A percentile compares a stretch with the other conserved stretches of the same genome.
Conservation (phyloP, 2,329 filamentous ascomycete species). For the Phialemoniopsis sp. region DNA sequence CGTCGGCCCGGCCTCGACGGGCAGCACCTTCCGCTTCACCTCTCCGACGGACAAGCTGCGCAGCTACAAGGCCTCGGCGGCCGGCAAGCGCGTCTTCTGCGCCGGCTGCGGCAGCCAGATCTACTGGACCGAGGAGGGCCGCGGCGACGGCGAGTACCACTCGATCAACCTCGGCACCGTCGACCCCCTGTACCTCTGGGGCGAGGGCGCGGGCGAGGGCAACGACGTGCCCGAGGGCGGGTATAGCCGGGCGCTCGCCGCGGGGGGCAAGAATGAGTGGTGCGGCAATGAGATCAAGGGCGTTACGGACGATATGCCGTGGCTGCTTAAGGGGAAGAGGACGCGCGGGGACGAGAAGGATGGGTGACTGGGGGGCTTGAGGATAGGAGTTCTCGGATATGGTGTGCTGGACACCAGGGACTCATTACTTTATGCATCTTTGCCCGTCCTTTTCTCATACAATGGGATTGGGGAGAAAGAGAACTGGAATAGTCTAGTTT, state of each 20-base stretch:
- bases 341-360: slow-evolving; percentile 2
- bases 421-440: too few relatives aligned
- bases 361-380: too few relatives aligned
- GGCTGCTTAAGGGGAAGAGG: slow-evolving; percentile 13
- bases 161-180: slow-evolving; percentile 37
- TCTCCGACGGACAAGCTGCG: slow-evolving; percentile 22
- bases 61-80: slow-evolving; percentile 33
- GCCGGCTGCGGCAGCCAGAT: slow-evolving; percentile 41
- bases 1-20: slow-evolving; percentile 18
- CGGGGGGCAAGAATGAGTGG: slow-evolving; percentile 31
- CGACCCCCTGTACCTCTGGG: slow-evolving; percentile 36
- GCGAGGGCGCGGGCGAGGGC: slow-evolving; percentile 15
- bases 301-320: slow-evolving; percentile 36
- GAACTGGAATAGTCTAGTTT: too few relatives aligned
- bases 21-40: slow-evolving; percentile 26
- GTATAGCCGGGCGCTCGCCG: slow-evolving; percentile 33
- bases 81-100: slow-evolving; percentile 42
- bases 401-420: too few relatives aligned
- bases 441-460: too few relatives aligned
- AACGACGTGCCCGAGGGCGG: slow-evolving; percentile 12
- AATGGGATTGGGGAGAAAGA: too few relatives aligned
- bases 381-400: too few relatives aligned
- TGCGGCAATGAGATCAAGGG: slow-evolving; percentile 41
- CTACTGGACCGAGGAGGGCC: slow-evolving; percentile 34
- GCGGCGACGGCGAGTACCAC: slow-evolving; percentile 19